These are phyloP conservation scores for Eutrema japonicum DNA, from an alignment of 345 rosid genomes.

Conservation along the genomic window DNA sequence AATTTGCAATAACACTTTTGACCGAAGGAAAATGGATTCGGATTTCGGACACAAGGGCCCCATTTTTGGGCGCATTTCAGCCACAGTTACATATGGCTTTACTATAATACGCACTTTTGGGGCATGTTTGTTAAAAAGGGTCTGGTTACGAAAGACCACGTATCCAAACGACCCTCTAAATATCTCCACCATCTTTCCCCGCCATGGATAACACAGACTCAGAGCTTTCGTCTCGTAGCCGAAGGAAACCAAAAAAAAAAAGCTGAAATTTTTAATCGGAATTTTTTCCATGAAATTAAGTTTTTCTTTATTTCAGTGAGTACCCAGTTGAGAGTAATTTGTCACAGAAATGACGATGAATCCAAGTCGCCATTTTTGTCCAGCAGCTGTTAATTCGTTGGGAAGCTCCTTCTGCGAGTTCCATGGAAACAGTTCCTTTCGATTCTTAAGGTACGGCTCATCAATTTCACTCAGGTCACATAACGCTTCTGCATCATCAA, in stretches of 20 bases:
- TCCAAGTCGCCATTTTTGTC: conserved; percentile 60
- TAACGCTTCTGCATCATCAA: conserved; percentile 23
- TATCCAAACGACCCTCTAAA: conserved; percentile 38
- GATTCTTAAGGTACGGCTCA: conserved; percentile 49
- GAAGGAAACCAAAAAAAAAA: background rate
- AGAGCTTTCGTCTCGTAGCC: conserved; percentile 25
- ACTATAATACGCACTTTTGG: background rate
- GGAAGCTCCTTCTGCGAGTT: conserved; percentile 50
- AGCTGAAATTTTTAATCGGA: conserved; percentile 1
- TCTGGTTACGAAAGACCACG: conserved; percentile 4
- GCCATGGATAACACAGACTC: conserved; percentile 43
- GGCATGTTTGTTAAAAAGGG: conserved; percentile 10
- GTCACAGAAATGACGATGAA: conserved; percentile 53
- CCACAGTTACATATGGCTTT: accelerated
- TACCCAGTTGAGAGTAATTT: conserved; percentile 5
- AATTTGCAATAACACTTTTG: background rate
- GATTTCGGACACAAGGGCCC: too few species aligned
- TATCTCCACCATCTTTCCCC: conserved; percentile 32
- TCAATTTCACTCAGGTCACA: conserved; percentile 43
- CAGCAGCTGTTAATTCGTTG: conserved; percentile 41
- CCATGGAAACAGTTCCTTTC: conserved; percentile 46
- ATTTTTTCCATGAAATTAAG: background rate
- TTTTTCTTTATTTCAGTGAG: background rate
- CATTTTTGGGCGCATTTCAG: background rate
- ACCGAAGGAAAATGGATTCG: too few species aligned